Conservation (phyloP, 2,329 filamentous ascomycete species). For the Pseudogymnoascus sp. region DNA sequence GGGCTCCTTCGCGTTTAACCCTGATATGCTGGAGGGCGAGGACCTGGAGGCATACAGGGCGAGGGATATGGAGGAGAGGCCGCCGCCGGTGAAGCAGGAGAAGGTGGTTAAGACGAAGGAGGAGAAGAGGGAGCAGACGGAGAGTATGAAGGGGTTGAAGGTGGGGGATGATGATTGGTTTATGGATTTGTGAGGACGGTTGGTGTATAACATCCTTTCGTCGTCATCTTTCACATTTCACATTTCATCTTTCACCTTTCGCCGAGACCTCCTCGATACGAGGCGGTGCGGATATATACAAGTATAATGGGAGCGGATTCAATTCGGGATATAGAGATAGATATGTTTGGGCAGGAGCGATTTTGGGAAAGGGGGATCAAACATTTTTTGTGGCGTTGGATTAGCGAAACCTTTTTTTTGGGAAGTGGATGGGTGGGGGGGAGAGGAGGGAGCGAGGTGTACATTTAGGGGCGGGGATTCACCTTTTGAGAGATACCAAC, state of each 20-base stretch:
- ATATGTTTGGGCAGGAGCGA: neutral
- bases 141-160: conserved; percentile 1
- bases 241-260: neutral
- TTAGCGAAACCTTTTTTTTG: neutral
- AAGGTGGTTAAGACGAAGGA: neutral
- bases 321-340: neutral
- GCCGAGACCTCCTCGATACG: neutral
- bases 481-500: conserved; percentile 2
- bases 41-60: conserved; percentile 23
- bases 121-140: neutral
- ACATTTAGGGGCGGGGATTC: neutral
- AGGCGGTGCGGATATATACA: neutral
- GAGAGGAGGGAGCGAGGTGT: neutral
- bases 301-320: neutral
- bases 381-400: neutral
- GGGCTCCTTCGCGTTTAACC: conserved; percentile 37
- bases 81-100: neutral
- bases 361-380: neutral
- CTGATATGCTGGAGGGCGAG: conserved; percentile 33
- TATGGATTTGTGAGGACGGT: neutral
- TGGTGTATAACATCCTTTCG: neutral
- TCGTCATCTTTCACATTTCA: neutral
- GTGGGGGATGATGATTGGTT: neutral
- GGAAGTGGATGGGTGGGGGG: neutral
- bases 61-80: neutral